A percentile compares a stretch with the other conserved stretches of the same genome.
Conservation (phyloP, 2,329 filamentous ascomycete species). For the Fusarium sp. region DNA sequence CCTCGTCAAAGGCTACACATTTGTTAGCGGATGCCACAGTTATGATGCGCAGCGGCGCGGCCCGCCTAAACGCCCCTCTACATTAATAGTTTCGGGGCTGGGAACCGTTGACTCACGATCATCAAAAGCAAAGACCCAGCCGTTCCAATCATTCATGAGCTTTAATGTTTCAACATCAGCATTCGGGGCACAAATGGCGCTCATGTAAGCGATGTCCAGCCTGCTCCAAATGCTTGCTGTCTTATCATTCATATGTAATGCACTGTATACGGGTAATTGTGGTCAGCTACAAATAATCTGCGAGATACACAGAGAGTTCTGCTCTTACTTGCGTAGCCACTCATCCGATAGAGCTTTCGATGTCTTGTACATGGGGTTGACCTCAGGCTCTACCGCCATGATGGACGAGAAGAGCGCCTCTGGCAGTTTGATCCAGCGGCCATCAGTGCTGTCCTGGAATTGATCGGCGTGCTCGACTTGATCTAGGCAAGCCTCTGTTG, state of each 20-base stretch:
- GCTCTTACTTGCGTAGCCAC: slow-evolving; percentile 30
- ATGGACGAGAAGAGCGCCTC: slow-evolving; percentile 32
- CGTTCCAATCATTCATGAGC: slow-evolving; percentile 37
- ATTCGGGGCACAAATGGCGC: slow-evolving; percentile 31
- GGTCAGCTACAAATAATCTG: slow-evolving; percentile 8
- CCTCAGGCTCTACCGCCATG: slow-evolving; percentile 27
- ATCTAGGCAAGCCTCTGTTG: slow-evolving; percentile 10
- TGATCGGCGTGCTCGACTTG: slow-evolving; percentile 6
- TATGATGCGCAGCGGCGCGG: slow-evolving; percentile 19
- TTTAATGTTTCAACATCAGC: slow-evolving; percentile 30
- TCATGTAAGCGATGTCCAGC: slow-evolving; percentile 33
- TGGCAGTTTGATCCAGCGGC: slow-evolving; percentile 25
- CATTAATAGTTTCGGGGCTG: background rate
- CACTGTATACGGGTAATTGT: slow-evolving; percentile 9
- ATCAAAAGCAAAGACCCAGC: slow-evolving; percentile 34
- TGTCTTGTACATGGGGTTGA: slow-evolving; percentile 30
- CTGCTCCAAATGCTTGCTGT: slow-evolving; percentile 24
- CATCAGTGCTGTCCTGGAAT: background rate
- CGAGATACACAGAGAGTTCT: background rate
- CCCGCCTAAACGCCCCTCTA: slow-evolving; percentile 4
- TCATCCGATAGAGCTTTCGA: slow-evolving; percentile 28
- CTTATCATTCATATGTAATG: slow-evolving; percentile 28
- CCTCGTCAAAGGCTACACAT: slow-evolving; percentile 29
- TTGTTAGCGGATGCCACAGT: slow-evolving; percentile 18
- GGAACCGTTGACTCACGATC: slow-evolving; percentile 21